Evolutionary conservation across 1,284 basidiomycete genomes (phyloP), one percentile per base, ranked within the genome.

Genomic region (Cutaneotrichosporon sp.): DNA sequence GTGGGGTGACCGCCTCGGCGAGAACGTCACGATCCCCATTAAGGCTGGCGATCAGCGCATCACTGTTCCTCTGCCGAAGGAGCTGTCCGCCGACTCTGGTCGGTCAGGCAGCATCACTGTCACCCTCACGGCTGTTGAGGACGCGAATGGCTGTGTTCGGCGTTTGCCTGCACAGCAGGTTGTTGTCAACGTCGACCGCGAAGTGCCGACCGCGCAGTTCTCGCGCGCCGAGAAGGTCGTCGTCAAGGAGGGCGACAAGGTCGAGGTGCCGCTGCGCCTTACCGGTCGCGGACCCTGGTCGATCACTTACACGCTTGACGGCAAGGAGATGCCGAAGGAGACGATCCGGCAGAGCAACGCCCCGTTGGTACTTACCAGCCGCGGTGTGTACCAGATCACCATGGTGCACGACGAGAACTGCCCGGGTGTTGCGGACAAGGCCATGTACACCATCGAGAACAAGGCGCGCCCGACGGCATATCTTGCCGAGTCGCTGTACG

Each of bases 211-310:
- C 1, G 90, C 81, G 18, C 85, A 84, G 64, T 96, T 97, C 75
- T 62, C 66, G 2, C 67, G 66, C 65, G 77, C 81, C 56, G 81
- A 83, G 8, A 79, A 80, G 39, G 73, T 85, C 8, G 81, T 83
- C 4, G 81, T 92, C 38, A 79, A 90, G n/a, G 86, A 94, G 63
- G 83, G 86, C 40, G 84, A 89, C 55, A 75, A 77, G 39, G 85
- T 84, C 0, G 81, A 77, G 21, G 78, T 93, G 8, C 88, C 90
- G 17, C 74, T 94, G 53, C 82, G 90, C 34, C 76, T 97, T 45
- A 91, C 89, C 34, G 92, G 91, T 12, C 86, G 91, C 69, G 84
- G 83, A 86, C 89, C 91, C 4, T 96, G 91, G 94, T 78, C 77
- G 20, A 73, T 97, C 51, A 83, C 81, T 58, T 97, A 94, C 75